Percentiles rank a stretch among this genome's conserved stretches.
Conservation (phyloP, 1,139 yeast genomes). For the Sugiyamaella japonica region DNA sequence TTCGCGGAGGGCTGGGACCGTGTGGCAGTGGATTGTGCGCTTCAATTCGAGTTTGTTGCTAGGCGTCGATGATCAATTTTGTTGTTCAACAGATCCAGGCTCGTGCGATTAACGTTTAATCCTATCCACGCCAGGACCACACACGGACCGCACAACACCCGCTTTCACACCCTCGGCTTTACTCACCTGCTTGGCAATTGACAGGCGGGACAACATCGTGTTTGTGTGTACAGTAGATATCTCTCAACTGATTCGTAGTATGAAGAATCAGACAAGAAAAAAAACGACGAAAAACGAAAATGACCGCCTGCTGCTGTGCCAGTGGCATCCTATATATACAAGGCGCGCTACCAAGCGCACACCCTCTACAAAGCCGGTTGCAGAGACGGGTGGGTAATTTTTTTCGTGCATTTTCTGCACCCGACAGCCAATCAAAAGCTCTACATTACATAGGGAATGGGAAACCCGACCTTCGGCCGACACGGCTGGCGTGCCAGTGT, state of each 20-base stretch:
- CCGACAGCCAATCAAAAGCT: slow-evolving; percentile 10
- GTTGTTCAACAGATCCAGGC: no score
- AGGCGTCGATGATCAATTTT: no score
- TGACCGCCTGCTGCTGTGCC: neutral
- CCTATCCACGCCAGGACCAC: no score
- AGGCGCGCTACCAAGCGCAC: neutral
- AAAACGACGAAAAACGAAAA: neutral
- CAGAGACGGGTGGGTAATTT: neutral
- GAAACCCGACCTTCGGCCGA: slow-evolving; percentile 16
- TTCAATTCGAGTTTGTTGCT: no score
- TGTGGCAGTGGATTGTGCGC: no score
- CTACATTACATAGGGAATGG: slow-evolving; percentile 8
- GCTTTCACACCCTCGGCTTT: neutral
- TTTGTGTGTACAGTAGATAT: neutral
- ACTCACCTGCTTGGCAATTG: slow-evolving; percentile 24
- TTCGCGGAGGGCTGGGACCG: neutral
- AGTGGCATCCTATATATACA: slow-evolving; percentile 12
- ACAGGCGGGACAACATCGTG: slow-evolving; percentile 27
- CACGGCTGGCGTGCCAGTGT: neutral
- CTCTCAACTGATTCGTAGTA: slow-evolving; percentile 1
- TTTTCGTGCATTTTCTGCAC: slow-evolving; percentile 3
- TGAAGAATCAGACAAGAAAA: slow-evolving; percentile 6
- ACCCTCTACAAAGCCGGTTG: neutral
- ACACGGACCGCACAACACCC: no score
- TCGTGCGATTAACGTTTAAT: no score